These are phyloP conservation scores for Exophiala spinifera DNA, from an alignment of 2,329 filamentous ascomycete species.

Conservation along the genomic window DNA sequence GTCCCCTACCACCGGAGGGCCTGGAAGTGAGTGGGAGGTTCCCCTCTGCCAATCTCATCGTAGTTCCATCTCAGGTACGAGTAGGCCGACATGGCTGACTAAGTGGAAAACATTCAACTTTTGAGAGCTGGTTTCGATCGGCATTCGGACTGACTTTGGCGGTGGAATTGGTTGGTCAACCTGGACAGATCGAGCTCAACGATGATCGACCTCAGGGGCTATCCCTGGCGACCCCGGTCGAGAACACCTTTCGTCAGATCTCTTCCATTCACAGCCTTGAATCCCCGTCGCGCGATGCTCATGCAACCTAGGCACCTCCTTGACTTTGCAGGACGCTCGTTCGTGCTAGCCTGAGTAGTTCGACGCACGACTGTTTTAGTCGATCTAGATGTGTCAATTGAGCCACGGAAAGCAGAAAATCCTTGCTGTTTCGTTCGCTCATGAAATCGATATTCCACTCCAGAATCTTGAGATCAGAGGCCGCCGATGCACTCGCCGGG, in stretches of 20 bases:
- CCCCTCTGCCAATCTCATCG: not conserved
- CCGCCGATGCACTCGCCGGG: slow-evolving; percentile 44
- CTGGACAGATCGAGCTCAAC: not conserved
- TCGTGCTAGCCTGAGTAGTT: not conserved
- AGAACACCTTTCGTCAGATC: no score
- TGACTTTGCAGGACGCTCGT: not conserved
- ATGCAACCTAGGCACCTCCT: not conserved
- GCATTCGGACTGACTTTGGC: not conserved
- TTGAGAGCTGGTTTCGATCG: not conserved
- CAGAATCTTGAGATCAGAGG: slow-evolving; percentile 49
- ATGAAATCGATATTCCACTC: slow-evolving; percentile 45
- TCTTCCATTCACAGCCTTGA: no score
- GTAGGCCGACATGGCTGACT: not conserved
- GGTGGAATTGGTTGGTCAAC: no score
- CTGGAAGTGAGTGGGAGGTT: no score
- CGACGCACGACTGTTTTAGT: not conserved
- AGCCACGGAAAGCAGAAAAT: not conserved
- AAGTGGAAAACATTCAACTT: not conserved
- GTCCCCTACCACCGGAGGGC: no score
- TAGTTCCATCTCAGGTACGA: not conserved
- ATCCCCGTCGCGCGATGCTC: no score
- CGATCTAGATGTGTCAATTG: not conserved
- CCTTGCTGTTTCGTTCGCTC: not conserved
- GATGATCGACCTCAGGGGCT: not conserved
- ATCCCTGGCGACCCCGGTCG: no score